Evolutionary conservation across 306 rosid genomes (phyloP).

Genomic region (Potentilla sterilis): DNA sequence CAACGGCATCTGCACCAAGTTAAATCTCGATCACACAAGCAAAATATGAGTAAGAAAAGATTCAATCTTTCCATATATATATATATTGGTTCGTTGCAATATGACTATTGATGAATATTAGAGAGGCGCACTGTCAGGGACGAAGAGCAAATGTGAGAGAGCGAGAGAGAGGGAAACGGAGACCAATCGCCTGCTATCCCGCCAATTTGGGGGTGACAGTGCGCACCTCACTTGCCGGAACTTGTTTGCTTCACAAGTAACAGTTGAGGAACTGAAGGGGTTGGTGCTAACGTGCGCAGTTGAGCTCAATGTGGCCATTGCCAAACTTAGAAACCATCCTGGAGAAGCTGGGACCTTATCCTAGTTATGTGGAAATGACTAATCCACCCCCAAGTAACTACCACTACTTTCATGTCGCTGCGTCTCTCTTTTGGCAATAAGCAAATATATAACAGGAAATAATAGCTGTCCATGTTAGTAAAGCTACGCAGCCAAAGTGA

Average conservation of each 20-base stretch:
- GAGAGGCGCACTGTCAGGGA: conserved; percentile 44
- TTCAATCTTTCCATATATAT: background rate
- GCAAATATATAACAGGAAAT: background rate
- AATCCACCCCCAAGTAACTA: background rate
- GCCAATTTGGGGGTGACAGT: conserved; percentile 49
- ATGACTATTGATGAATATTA: background rate
- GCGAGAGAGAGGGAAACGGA: conserved; percentile 59
- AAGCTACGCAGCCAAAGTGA: conserved; percentile 4
- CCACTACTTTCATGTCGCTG: background rate
- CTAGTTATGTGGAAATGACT: background rate
- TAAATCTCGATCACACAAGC: background rate
- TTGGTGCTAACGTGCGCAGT: conserved; percentile 44
- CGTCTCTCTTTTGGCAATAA: background rate
- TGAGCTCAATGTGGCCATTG: conserved; percentile 43
- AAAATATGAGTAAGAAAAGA: background rate
- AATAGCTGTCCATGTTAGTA: conserved; percentile 10
- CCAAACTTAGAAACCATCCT: conserved; percentile 20
- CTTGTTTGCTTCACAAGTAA: conserved; percentile 1
- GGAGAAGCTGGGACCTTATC: background rate
- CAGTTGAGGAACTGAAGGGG: conserved; percentile 16
- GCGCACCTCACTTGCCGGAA: conserved; percentile 46
- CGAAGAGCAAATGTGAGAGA: conserved; percentile 51
- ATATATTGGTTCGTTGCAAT: background rate
- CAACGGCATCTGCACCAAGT: conserved; percentile 51
- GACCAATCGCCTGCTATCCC: conserved; percentile 62